phyloP scores from a whole-genome alignment of 2,329 filamentous ascomycete species.

The Periconia sp. region DNA sequence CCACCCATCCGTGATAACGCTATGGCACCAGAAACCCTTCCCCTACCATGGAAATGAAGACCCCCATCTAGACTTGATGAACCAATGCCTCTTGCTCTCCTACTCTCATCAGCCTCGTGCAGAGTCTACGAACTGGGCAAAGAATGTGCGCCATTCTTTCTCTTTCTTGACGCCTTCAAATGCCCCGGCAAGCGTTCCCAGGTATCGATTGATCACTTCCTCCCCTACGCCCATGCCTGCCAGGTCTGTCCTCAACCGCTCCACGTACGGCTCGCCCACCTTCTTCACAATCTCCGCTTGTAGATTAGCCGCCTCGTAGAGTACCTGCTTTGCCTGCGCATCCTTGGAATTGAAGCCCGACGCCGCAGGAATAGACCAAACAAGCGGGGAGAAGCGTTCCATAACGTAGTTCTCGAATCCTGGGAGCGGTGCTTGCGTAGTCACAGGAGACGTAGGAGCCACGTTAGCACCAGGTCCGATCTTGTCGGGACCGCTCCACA shows the following conservation, averaged over 20 bases:
- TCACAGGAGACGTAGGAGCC: constrained; percentile 52
- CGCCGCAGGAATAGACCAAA: constrained; percentile 86
- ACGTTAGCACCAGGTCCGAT: constrained; percentile 36
- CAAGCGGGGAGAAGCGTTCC: constrained; percentile 83
- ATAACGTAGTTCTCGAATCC: constrained; percentile 94
- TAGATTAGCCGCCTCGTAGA: constrained; percentile 84
- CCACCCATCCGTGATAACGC: too few relatives aligned
- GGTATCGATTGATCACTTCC: constrained; percentile 68
- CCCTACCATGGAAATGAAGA: too few relatives aligned
- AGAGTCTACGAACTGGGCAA: constrained; percentile 50
- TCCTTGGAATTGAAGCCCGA: constrained; percentile 82
- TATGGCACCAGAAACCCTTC: constrained; percentile 4
- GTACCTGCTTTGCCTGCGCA: constrained; percentile 84
- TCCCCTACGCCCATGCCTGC: constrained; percentile 69
- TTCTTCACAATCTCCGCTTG: constrained; percentile 92
- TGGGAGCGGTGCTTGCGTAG: constrained; percentile 66
- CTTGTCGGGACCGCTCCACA: constrained; percentile 88
- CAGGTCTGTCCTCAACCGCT: constrained; percentile 71
- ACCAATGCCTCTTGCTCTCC: background rate
- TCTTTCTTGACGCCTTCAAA: constrained; percentile 46
- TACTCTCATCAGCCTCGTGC: constrained; percentile 16
- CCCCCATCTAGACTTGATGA: too few relatives aligned
- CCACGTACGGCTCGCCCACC: constrained; percentile 81
- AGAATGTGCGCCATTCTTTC: constrained; percentile 54
- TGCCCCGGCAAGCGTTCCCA: constrained; percentile 53